Evolutionary conservation across 2,329 filamentous ascomycete species (phyloP).

Genomic region (Ophiostoma triangulosporum): DNA sequence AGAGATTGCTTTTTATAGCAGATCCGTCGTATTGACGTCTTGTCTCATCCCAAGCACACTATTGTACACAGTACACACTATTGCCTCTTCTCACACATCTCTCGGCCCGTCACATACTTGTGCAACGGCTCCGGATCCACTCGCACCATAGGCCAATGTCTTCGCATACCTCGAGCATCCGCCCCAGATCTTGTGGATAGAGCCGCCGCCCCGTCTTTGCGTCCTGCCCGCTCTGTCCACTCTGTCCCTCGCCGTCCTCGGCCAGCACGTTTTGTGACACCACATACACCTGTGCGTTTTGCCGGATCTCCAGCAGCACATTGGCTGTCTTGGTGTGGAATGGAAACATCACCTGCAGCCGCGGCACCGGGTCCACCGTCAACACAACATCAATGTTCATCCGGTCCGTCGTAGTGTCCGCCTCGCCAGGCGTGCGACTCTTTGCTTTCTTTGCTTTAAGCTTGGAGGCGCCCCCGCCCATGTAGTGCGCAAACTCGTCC

Average conservation of each 20-base stretch:
- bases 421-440: background rate
- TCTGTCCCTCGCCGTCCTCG: constrained; percentile 12
- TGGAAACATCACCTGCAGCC: constrained; percentile 40
- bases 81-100: background rate
- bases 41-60: too few species aligned
- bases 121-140: constrained; percentile 32
- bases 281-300: constrained; percentile 45
- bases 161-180: constrained; percentile 34
- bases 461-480: too few species aligned
- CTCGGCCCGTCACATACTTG: constrained; percentile 13
- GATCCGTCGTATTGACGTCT: too few species aligned
- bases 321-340: constrained; percentile 34
- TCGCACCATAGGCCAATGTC: constrained; percentile 40
- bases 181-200: constrained; percentile 29
- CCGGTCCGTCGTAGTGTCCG: background rate
- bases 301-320: constrained; percentile 43
- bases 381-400: constrained; percentile 39
- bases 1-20: too few species aligned
- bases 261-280: constrained; percentile 43
- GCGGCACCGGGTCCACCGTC: constrained; percentile 34
- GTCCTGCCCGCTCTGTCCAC: constrained; percentile 10
- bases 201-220: constrained; percentile 23
- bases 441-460: background rate
- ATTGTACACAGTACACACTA: too few species aligned
- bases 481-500: constrained; percentile 17